A percentile compares a stretch with the other conserved stretches of the same genome.
phyloP scores from a whole-genome alignment of 768 basidiomycete genomes.

The Auricularia auricula-judae region DNA sequence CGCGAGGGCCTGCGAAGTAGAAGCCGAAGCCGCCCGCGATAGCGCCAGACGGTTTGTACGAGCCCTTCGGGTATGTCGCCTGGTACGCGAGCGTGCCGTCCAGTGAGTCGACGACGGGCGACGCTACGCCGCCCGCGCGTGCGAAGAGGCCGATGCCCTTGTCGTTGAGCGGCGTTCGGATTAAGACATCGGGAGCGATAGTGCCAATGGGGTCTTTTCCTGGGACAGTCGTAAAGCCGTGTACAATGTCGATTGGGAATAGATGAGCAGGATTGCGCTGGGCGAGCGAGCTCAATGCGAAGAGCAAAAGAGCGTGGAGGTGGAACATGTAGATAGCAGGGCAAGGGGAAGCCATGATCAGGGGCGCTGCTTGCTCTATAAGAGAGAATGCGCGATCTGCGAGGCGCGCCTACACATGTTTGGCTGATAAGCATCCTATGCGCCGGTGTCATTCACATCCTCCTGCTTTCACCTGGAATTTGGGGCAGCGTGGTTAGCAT shows the following conservation, averaged over 20 bases:
- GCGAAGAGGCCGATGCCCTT: not conserved
- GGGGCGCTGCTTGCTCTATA: no score
- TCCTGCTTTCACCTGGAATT: no score
- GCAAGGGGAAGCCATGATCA: no score
- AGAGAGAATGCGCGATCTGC: no score
- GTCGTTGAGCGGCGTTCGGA: not conserved
- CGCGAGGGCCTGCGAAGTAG: slow-evolving; percentile 50
- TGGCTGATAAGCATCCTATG: no score
- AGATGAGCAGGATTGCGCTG: not conserved
- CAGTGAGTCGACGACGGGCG: slow-evolving; percentile 24
- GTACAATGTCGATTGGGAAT: not conserved
- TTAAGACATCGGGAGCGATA: not conserved
- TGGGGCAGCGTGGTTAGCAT: no score
- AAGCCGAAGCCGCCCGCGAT: slow-evolving; percentile 59
- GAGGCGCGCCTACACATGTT: no score
- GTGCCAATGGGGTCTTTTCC: not conserved
- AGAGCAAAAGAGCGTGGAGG: no score
- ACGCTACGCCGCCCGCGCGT: not conserved
- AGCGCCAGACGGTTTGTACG: slow-evolving; percentile 36
- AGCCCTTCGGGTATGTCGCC: slow-evolving; percentile 45
- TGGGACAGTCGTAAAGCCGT: not conserved
- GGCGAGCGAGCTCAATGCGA: no score
- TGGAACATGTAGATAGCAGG: no score
- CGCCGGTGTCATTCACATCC: no score
- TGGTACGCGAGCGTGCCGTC: slow-evolving; percentile 39